phyloP scores from a whole-genome alignment of 2,329 filamentous ascomycete species.

The Penicillium oxalicum region DNA sequence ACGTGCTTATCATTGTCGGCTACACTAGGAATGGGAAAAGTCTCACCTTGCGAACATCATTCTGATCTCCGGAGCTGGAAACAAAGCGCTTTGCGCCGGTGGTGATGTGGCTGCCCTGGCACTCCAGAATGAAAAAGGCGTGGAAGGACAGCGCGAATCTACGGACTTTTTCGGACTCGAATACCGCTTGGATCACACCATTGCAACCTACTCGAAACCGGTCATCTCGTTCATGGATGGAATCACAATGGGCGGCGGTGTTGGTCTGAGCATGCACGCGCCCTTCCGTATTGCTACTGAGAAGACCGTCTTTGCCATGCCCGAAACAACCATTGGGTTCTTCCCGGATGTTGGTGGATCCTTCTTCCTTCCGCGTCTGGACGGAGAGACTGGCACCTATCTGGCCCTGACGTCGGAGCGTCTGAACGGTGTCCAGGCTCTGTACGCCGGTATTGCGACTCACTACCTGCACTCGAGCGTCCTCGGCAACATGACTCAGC shows the following conservation, averaged over 20 bases:
- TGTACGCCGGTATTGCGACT: slow-evolving; percentile 87
- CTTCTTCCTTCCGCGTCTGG: slow-evolving; percentile 88
- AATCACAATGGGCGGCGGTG: slow-evolving; percentile 96
- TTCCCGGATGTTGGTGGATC: slow-evolving; percentile 97
- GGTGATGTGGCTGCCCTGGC: slow-evolving; percentile 83
- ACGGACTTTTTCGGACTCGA: slow-evolving; percentile 86
- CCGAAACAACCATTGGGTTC: slow-evolving; percentile 95
- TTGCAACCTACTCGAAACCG: slow-evolving; percentile 88
- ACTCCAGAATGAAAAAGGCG: slow-evolving; percentile 60
- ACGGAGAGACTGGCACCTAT: slow-evolving; percentile 83
- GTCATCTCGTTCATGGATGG: slow-evolving; percentile 96
- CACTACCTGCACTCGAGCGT: slow-evolving; percentile 93
- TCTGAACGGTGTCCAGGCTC: slow-evolving; percentile 74
- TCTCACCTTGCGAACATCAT: slow-evolving; percentile 90
- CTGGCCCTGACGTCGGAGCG: slow-evolving; percentile 84
- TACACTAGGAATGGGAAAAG: slow-evolving; percentile 73
- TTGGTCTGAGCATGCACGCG: slow-evolving; percentile 88
- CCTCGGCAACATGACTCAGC: slow-evolving; percentile 71
- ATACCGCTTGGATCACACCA: slow-evolving; percentile 93
- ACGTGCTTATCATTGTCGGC: slow-evolving; percentile 10
- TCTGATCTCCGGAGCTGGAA: slow-evolving; percentile 83
- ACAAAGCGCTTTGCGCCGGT: slow-evolving; percentile 83
- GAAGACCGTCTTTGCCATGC: slow-evolving; percentile 94
- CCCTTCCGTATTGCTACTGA: slow-evolving; percentile 96
- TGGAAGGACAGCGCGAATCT: slow-evolving; percentile 66